Evolutionary conservation across 2,329 filamentous ascomycete genomes (phyloP).

Genomic region (Pseudogymnoascus sp.): DNA sequence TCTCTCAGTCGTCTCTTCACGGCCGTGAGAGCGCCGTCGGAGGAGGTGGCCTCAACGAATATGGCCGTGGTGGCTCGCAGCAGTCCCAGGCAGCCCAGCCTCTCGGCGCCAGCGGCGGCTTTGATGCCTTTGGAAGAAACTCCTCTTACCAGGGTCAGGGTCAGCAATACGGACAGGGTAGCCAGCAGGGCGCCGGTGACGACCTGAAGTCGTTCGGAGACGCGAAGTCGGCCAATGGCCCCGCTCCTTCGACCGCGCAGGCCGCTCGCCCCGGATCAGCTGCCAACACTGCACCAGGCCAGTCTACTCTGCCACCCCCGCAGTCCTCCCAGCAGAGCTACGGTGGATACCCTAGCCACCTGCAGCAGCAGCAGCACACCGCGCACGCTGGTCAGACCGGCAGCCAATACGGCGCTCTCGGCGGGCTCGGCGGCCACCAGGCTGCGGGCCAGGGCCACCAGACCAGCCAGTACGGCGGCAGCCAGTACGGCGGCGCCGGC

Average conservation of each 20-base stretch:
- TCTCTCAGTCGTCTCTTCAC: slow-evolving; percentile 28
- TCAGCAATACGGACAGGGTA: slow-evolving; percentile 26
- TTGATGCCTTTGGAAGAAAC: slow-evolving; percentile 29
- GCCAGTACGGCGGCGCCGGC: slow-evolving; percentile 37
- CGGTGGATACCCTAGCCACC: slow-evolving; percentile 29
- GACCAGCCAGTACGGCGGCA: slow-evolving; percentile 35
- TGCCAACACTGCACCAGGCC: slow-evolving; percentile 27
- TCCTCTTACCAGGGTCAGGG: slow-evolving; percentile 29
- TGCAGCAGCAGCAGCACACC: slow-evolving; percentile 27
- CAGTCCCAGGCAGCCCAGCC: slow-evolving; percentile 28
- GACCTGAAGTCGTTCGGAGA: slow-evolving; percentile 32
- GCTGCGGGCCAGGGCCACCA: slow-evolving; percentile 35
- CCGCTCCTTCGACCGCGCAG: slow-evolving; percentile 30
- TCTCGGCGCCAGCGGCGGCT: slow-evolving; percentile 27
- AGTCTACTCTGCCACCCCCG: slow-evolving; percentile 26
- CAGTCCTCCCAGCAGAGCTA: slow-evolving; percentile 29
- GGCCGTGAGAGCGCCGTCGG: slow-evolving; percentile 29
- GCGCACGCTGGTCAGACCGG: slow-evolving; percentile 29
- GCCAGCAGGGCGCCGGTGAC: slow-evolving; percentile 26
- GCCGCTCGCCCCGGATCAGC: slow-evolving; percentile 30
- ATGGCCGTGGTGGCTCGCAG: slow-evolving; percentile 28
- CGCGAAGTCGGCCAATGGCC: slow-evolving; percentile 29
- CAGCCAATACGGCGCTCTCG: slow-evolving; percentile 34
- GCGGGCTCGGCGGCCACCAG: slow-evolving; percentile 42
- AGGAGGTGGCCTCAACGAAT: slow-evolving; percentile 28